Evolutionary conservation across 768 basidiomycete species (phyloP), one percentile per base, ranked within the genome.

Genomic region (Boletus subparvulus): DNA sequence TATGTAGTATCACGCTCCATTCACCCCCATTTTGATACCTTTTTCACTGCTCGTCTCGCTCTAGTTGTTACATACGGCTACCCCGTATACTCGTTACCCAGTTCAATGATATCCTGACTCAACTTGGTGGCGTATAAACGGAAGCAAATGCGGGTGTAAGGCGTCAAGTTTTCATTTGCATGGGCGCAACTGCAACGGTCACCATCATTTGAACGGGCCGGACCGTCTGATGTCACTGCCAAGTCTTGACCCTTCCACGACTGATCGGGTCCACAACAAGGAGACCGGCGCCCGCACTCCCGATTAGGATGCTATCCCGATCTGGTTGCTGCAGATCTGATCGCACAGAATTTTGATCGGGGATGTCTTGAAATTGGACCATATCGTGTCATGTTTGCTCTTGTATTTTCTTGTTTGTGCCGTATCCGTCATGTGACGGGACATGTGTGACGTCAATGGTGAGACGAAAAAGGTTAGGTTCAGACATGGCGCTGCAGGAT

Each of bases 61-160:
- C 63, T 61, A 64, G 57, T 61, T 66, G 66, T 68, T 61, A 59
- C 66, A 72, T 73, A 59, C 70, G 70, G 72, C 70, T 72, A 72
- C 72, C 72, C 71, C 72, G 70, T 73, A 73, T 59, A 72, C 59
- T 57, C 50, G 59, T 73, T 70, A 70, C 70, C 70, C 68, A 58
- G 65, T 64, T 61, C 61, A 60, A 66, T 64, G 70, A 73, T 71
- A 73, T 71, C 65, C 72, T 55, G 58, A 55, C 65, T 63, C 62
- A 53, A 61, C 47, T 64, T 59, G 65, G 56, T 61, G 59, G 59
- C 43, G 61, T 50, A 44, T 47, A 36, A 61, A 59, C 55, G 59
- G 55, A 48, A 50, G 51, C 58, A 58, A 46, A 45, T 8, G 40
- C 13, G 48, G 48, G 53, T 26, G 46, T 46, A 44, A 50, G 65